These are phyloP conservation scores for Zygoascus tannicola DNA, from an alignment of 805 yeast species.

Conservation along the genomic window DNA sequence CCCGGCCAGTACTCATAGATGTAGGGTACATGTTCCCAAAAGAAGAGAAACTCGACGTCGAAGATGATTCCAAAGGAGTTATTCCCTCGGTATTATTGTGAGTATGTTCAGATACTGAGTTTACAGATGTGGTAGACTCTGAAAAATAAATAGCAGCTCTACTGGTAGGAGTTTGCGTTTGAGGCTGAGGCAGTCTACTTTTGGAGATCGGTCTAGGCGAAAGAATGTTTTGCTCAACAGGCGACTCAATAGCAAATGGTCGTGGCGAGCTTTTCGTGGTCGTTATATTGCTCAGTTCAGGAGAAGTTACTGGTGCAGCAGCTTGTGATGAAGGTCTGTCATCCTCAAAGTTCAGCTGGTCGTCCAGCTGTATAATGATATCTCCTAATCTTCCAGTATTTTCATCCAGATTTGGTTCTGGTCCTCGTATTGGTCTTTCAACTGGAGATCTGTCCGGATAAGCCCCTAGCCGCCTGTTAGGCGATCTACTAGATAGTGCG, in stretches of 20 bases:
- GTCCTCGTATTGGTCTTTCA: neutral
- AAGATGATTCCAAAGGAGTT: neutral
- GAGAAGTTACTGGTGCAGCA: neutral
- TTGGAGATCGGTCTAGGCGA: neutral
- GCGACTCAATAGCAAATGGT: neutral
- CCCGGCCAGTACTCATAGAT: too few species aligned
- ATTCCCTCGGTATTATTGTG: neutral
- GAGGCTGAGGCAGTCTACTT: neutral
- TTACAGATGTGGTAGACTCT: neutral
- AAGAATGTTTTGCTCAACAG: neutral
- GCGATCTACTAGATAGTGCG: neutral
- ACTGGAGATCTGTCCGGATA: neutral
- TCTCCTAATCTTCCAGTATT: neutral
- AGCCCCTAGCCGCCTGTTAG: neutral
- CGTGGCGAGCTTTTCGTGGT: neutral
- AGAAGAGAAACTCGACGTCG: neutral
- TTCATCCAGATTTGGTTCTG: neutral
- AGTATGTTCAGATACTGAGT: neutral
- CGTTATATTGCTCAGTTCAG: neutral
- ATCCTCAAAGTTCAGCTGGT: neutral
- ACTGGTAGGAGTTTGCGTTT: neutral
- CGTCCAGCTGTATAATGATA: slow-evolving; percentile 1
- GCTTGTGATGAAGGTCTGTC: neutral
- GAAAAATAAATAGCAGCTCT: slow-evolving; percentile 3
- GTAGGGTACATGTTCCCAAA: neutral